Percentiles rank a stretch among this genome's conserved stretches.
These are phyloP conservation scores for Candida rishiriensis DNA, from an alignment of 805 yeast species.

Conservation along the genomic window DNA sequence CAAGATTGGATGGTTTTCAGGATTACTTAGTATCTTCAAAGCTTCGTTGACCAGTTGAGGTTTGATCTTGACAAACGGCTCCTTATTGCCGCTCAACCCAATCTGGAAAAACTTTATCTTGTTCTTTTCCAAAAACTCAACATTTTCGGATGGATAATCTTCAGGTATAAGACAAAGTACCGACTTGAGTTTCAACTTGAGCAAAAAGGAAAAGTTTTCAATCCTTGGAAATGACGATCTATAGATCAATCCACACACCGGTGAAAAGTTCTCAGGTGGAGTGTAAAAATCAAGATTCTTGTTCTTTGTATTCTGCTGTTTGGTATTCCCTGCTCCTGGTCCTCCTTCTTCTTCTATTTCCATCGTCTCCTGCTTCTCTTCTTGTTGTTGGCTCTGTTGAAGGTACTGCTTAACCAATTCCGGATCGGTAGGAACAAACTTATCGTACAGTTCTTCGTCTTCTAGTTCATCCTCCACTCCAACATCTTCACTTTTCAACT, in stretches of 20 bases:
- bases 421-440: constrained; percentile 26
- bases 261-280: constrained; percentile 91
- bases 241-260: constrained; percentile 74
- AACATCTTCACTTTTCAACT: background rate
- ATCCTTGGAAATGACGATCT: constrained; percentile 87
- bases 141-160: constrained; percentile 78
- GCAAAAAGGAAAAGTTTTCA: constrained; percentile 71
- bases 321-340: background rate
- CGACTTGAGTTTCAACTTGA: constrained; percentile 59
- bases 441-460: constrained; percentile 29
- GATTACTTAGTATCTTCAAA: constrained; percentile 73
- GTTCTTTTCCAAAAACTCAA: constrained; percentile 54
- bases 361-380: constrained; percentile 1
- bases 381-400: constrained; percentile 1
- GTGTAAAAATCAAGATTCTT: constrained; percentile 23
- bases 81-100: constrained; percentile 94
- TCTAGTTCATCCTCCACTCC: constrained; percentile 7
- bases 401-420: constrained; percentile 16
- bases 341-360: too few relatives aligned
- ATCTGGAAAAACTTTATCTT: constrained; percentile 74
- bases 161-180: constrained; percentile 86
- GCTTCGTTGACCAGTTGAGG: constrained; percentile 72
- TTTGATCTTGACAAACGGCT: constrained; percentile 78
- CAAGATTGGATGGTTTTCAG: constrained; percentile 84
- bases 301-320: background rate